Base-by-base conservation (phyloP, 768 basidiomycete species). In the Tubosaeta sp. region DNA sequence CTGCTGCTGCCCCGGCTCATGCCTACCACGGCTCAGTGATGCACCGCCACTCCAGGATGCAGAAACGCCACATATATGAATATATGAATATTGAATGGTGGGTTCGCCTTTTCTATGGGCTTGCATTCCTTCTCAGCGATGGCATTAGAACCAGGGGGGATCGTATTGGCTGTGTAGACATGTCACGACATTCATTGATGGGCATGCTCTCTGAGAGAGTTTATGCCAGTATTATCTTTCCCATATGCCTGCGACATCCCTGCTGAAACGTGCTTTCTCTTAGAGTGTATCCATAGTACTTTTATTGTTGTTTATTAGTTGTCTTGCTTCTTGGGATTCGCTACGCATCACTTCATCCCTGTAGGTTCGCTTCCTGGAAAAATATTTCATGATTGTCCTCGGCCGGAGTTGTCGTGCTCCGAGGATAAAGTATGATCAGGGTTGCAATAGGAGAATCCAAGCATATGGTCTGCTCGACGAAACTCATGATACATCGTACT, bases 1-100 rank as follows among this genome's bases (percentile, higher is more conserved):
- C 29, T 1, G 21, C 18, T 9, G 49, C 56, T 1, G 55, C 59
- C 31, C 51, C 59, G 3, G 24, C 39, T 8, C 45, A 30, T 22
- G 24, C 22, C 18, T 43, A 41, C 13, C 48, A 31, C 29, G 35
- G 27, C 38, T 14, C 29, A 9, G 21, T 46, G 32, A 36, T 45
- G 34, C 45, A 35, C 35, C 49, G 27, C 14, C 42, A 30, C n/a
- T 3, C 38, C 24, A 30, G 41, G 31, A 22, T 41, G 13, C 19
- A 19, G n/a, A 25, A 21, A 24, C 45, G 36, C 22, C 40, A 31
- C 3, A 25, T 10, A 5, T 7, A n/a, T 27, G 25, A 27, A 27
- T 27, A 27, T 8, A 4, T 8, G 25, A 36, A 4, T 2, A 42
- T 41, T 4, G 6, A 40, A n/a, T 19, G 22, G 47, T 49, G 21